Percentiles rank a stretch among this genome's conserved stretches.
These are phyloP conservation scores for Backusella tarrabulga DNA, from an alignment of 192 early-diverging fungal species.

Conservation along the genomic window DNA sequence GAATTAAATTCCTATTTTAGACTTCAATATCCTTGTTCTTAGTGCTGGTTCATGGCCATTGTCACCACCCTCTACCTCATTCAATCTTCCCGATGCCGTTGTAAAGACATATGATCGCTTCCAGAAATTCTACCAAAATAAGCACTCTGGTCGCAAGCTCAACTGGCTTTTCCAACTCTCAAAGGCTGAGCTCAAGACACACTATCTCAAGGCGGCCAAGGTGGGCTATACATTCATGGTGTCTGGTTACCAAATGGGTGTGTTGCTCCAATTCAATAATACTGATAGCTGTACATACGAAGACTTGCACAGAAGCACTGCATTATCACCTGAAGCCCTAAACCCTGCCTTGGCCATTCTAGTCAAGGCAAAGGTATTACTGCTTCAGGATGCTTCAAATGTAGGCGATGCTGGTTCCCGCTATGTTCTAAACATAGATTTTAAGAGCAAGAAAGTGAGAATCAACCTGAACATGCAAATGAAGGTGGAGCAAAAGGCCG, in stretches of 20 bases:
- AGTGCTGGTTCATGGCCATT: conserved; percentile 91
- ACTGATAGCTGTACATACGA: conserved; percentile 71
- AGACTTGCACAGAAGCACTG: conserved; percentile 76
- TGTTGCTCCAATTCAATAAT: conserved; percentile 89
- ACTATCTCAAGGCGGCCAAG: conserved; percentile 75
- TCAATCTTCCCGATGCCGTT: conserved; percentile 86
- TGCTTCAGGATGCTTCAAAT: conserved; percentile 48
- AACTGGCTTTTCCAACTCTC: conserved; percentile 94
- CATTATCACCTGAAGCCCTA: conserved; percentile 66
- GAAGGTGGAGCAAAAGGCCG: conserved; percentile 88
- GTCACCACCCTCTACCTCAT: conserved; percentile 69
- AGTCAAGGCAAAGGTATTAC: conserved; percentile 81
- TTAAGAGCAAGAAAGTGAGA: conserved; percentile 84
- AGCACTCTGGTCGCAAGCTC: conserved; percentile 87
- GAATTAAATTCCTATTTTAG: conserved; percentile 24
- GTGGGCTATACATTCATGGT: conserved; percentile 75
- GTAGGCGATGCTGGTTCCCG: conserved; percentile 52
- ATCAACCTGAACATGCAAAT: conserved; percentile 85
- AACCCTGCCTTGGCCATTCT: conserved; percentile 70
- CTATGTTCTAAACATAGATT: conserved; percentile 80
- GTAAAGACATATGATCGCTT: conserved; percentile 83
- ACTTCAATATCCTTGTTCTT: conserved; percentile 88
- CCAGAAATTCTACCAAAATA: conserved; percentile 83
- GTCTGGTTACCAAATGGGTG: conserved; percentile 90
- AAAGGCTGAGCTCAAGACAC: conserved; percentile 92